Evolutionary conservation across 2,329 filamentous ascomycete genomes (phyloP).

Genomic region (Lecanicillium sp.): DNA sequence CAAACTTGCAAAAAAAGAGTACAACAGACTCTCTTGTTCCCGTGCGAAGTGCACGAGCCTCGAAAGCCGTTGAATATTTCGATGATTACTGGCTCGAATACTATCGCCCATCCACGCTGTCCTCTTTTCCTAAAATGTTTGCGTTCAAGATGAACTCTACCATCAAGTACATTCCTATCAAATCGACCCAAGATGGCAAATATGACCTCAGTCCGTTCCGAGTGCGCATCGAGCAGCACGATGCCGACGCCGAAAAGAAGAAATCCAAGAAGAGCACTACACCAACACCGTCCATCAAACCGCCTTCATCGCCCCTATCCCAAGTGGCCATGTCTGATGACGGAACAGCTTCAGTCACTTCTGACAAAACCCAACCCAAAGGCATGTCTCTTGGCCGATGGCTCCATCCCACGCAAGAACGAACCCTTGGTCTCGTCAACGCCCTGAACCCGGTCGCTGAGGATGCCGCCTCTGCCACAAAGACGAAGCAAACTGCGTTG

Average conservation of each 20-base stretch:
- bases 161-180: slow-evolving; percentile 73
- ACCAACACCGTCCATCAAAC: slow-evolving; percentile 40
- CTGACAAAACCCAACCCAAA: slow-evolving; percentile 33
- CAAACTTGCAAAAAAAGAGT: slow-evolving; percentile 35
- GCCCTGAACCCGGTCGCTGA: slow-evolving; percentile 16
- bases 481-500: slow-evolving; percentile 51
- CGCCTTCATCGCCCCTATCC: slow-evolving; percentile 34
- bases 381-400: slow-evolving; percentile 55
- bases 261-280: slow-evolving; percentile 67
- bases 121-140: slow-evolving; percentile 88
- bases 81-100: slow-evolving; percentile 99
- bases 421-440: slow-evolving; percentile 17
- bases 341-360: slow-evolving; percentile 33
- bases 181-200: slow-evolving; percentile 62
- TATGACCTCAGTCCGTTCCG: slow-evolving; percentile 87
- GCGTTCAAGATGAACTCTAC: slow-evolving; percentile 89
- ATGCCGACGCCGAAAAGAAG: slow-evolving; percentile 57
- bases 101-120: slow-evolving; percentile 81
- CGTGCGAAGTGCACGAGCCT: slow-evolving; percentile 30
- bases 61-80: slow-evolving; percentile 53
- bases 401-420: slow-evolving; percentile 47
- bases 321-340: slow-evolving; percentile 30
- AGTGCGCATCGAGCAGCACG: slow-evolving; percentile 57
- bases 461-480: slow-evolving; percentile 22
- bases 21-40: slow-evolving; percentile 18